phyloP scores from a whole-genome alignment of 768 basidiomycete genomes.

The Russula sp. region DNA sequence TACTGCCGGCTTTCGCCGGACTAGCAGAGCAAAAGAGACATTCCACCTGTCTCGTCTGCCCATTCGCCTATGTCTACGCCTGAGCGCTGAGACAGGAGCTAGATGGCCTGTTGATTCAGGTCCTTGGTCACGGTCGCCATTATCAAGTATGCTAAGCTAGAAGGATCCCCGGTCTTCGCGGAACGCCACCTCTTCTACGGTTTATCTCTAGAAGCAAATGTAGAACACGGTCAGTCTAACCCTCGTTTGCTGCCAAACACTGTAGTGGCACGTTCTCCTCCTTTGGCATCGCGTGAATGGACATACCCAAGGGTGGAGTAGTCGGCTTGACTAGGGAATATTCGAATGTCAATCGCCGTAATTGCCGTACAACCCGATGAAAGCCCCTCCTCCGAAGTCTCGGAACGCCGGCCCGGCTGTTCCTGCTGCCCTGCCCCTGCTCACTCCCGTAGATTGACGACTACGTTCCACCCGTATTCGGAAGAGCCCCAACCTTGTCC shows the following conservation, averaged over 20 bases:
- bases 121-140: background rate
- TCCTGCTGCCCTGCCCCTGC: background rate
- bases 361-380: background rate
- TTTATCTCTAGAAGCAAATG: constrained; percentile 10
- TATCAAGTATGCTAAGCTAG: background rate
- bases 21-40: background rate
- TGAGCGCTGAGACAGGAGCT: constrained; percentile 4
- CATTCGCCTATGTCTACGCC: background rate
- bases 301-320: constrained; percentile 3
- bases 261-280: constrained; percentile 2
- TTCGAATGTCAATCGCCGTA: constrained; percentile 5
- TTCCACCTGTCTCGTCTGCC: constrained; percentile 1
- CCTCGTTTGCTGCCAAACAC: constrained; percentile 7
- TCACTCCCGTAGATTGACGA: background rate
- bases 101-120: background rate
- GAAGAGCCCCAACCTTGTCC: background rate
- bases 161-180: constrained; percentile 10
- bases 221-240: background rate
- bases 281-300: background rate
- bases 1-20: constrained; percentile 7
- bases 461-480: background rate
- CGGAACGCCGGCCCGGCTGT: constrained; percentile 2
- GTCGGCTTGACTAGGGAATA: constrained; percentile 10
- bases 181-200: constrained; percentile 17
- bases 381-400: background rate